Percentiles rank a stretch among this genome's conserved stretches.
Evolutionary conservation across 2,329 filamentous ascomycete genomes (phyloP).

Genomic region (Alternaria sp.): DNA sequence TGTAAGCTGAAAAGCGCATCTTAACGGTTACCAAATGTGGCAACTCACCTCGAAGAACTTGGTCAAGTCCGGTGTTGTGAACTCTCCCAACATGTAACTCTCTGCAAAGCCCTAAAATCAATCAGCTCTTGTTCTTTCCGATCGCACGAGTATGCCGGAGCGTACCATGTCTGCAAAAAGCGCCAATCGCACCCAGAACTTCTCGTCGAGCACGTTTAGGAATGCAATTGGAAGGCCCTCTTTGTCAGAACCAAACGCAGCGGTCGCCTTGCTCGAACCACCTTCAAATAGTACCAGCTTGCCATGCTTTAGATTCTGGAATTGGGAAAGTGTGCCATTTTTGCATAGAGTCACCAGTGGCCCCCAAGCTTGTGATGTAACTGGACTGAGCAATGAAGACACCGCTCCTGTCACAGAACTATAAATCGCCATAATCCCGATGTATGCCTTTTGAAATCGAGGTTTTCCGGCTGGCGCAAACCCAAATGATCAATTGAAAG

Average conservation of each 20-base stretch:
- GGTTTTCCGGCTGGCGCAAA: not conserved
- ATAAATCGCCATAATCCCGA: constrained; percentile 46
- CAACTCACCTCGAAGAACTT: constrained; percentile 69
- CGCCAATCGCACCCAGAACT: constrained; percentile 75
- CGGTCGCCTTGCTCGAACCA: constrained; percentile 53
- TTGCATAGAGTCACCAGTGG: constrained; percentile 59
- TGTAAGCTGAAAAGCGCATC: constrained; percentile 25
- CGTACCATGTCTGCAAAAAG: constrained; percentile 76
- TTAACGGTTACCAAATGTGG: not conserved
- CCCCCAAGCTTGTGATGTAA: constrained; percentile 58
- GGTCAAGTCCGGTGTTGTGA: constrained; percentile 72
- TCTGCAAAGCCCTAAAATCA: constrained; percentile 69
- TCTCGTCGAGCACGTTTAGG: constrained; percentile 69
- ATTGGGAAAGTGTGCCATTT: constrained; percentile 55
- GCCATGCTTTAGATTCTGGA: constrained; percentile 58
- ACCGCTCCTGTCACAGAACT: constrained; percentile 50
- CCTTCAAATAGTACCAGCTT: constrained; percentile 57
- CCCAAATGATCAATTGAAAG: constrained; percentile 2
- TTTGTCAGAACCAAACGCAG: constrained; percentile 54
- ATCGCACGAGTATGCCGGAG: not conserved
- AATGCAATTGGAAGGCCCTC: constrained; percentile 59
- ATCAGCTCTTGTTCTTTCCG: not conserved
- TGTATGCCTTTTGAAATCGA: not conserved
- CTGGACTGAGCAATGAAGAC: constrained; percentile 52
- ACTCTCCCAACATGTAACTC: constrained; percentile 76